Evolutionary conservation across 169 alveolate genomes (phyloP).

Genomic region (Eimeria zaria): DNA sequence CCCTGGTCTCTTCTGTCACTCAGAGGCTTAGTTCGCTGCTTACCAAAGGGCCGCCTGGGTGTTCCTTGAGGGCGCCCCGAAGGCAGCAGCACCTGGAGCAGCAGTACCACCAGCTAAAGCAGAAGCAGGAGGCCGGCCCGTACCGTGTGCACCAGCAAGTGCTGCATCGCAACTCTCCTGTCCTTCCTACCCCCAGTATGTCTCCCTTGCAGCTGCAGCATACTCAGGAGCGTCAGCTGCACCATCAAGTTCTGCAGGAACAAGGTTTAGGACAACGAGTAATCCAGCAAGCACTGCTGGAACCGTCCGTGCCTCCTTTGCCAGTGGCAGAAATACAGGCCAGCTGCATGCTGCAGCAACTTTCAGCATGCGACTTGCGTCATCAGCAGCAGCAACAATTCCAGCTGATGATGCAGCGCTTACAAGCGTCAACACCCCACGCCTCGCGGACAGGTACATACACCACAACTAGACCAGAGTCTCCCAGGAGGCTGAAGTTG

Average conservation of each 20-base stretch:
- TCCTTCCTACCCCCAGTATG: neutral
- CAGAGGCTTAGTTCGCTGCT: neutral
- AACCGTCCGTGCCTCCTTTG: neutral
- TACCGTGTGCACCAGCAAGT: neutral
- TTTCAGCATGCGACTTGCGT: neutral
- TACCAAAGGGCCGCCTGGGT: neutral
- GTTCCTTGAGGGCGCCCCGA: neutral
- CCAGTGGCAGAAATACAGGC: neutral
- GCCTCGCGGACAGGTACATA: neutral
- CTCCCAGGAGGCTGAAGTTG: constrained; percentile 6
- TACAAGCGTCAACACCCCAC: neutral
- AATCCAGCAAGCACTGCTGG: neutral
- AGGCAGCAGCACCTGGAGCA: constrained; percentile 22
- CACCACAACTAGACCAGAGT: constrained; percentile 32
- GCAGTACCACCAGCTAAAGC: neutral
- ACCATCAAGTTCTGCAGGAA: neutral
- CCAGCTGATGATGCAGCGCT: neutral
- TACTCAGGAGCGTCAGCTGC: neutral
- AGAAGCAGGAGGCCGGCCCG: neutral
- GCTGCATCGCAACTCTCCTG: neutral
- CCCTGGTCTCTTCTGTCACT: constrained; percentile 10
- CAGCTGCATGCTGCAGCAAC: constrained; percentile 7
- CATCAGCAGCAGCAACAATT: constrained; percentile 29
- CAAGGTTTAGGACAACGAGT: neutral
- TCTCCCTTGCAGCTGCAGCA: neutral